Conservation (phyloP, 2,329 filamentous ascomycete species). For the Rutstroemia sp. region DNA sequence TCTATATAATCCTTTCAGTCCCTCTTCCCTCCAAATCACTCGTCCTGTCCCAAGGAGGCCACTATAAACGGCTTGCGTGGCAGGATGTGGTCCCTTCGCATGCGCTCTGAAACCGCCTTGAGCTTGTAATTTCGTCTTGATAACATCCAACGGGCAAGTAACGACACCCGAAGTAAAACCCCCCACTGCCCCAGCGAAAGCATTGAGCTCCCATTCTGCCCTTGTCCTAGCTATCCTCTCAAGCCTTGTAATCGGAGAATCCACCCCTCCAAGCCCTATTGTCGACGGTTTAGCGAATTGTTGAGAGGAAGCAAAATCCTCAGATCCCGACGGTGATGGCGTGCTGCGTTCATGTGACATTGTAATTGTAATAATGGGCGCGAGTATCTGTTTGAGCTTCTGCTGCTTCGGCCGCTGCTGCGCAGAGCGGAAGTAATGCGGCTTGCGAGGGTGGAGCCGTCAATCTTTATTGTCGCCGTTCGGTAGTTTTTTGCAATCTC, state of each 20-base stretch:
- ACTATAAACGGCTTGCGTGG: conserved; percentile 59
- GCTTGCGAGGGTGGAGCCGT: background rate
- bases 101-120: conserved; percentile 68
- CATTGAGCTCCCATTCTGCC: conserved; percentile 64
- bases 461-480: conserved; percentile 19
- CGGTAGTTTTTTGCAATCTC: conserved; percentile 24
- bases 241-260: conserved; percentile 34
- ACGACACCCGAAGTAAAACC: conserved; percentile 91
- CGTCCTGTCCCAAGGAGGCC: conserved; percentile 81
- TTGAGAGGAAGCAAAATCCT: conserved; percentile 22
- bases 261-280: conserved; percentile 12
- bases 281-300: conserved; percentile 14
- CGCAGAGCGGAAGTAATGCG: background rate
- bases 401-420: conserved; percentile 7
- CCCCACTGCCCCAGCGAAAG: conserved; percentile 78
- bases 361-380: conserved; percentile 28
- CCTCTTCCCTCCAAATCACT: conserved; percentile 83
- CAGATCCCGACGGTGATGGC: conserved; percentile 27
- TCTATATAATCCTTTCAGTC: conserved; percentile 83
- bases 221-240: conserved; percentile 50
- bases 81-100: conserved; percentile 15
- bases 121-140: conserved; percentile 96
- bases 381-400: conserved; percentile 32
- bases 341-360: conserved; percentile 39
- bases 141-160: conserved; percentile 95